Conservation (phyloP, 164 flowering plant species). For the Kalanchoe fedtschenkoi region DNA sequence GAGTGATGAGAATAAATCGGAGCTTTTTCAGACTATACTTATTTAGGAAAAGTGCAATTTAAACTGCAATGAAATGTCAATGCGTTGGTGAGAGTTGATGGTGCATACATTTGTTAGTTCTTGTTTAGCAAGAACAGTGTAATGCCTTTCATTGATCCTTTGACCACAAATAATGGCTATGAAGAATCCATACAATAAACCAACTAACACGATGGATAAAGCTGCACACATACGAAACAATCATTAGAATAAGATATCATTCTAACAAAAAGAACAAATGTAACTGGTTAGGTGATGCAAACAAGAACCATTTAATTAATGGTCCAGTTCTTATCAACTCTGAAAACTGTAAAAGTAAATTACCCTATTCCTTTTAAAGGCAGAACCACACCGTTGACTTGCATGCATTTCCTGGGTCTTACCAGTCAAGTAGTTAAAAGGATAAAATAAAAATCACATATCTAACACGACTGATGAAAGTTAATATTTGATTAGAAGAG, state of each 20-base stretch:
- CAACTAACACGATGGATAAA: constrained; percentile 84
- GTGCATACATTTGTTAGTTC: constrained; percentile 82
- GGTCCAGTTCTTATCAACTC: background rate
- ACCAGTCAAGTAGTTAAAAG: background rate
- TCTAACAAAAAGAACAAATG: background rate
- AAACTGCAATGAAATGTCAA: too few relatives aligned
- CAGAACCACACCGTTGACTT: too few relatives aligned
- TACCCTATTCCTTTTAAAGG: background rate
- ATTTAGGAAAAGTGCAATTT: background rate
- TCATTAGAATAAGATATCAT: background rate
- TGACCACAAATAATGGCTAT: constrained; percentile 98
- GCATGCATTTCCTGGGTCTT: background rate
- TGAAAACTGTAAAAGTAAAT: background rate
- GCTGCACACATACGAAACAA: constrained; percentile 33
- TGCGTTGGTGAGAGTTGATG: background rate
- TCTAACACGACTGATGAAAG: too few relatives aligned
- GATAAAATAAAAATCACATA: too few relatives aligned
- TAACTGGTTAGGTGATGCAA: background rate
- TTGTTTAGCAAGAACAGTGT: constrained; percentile 93
- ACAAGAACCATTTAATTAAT: background rate
- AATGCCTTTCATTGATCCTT: constrained; percentile 89
- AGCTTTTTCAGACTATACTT: background rate
- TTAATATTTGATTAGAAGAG: too few relatives aligned
- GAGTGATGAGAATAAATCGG: background rate
- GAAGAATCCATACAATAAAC: constrained; percentile 94